Conservation (phyloP, 164 flowering plant species). For the Magnolia sinica region DNA sequence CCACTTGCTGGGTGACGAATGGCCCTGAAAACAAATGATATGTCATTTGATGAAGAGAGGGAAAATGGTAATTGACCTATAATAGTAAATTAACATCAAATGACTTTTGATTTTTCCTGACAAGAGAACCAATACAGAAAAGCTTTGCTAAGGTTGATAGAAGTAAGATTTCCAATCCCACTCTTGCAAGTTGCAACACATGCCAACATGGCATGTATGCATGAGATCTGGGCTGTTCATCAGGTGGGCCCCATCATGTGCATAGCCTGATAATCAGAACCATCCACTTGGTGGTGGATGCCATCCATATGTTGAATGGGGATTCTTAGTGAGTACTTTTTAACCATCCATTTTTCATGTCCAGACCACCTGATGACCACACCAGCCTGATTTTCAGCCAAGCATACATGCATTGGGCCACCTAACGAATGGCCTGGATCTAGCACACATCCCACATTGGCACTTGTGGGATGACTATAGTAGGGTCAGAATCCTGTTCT, state of each 20-base stretch:
- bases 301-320: background rate
- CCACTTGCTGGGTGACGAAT: slow-evolving; percentile 99
- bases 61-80: background rate
- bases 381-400: background rate
- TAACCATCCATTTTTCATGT: background rate
- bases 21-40: slow-evolving; percentile 58
- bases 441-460: background rate
- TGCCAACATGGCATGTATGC: background rate
- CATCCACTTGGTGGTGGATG: background rate
- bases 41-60: background rate
- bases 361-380: background rate
- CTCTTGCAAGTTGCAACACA: background rate
- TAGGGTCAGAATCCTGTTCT: background rate
- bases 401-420: background rate
- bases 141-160: background rate
- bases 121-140: background rate
- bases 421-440: background rate
- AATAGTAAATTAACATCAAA: background rate
- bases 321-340: no score
- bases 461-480: background rate
- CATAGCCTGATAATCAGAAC: background rate
- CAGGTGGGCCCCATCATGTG: background rate
- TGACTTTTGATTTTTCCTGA: no score
- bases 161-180: background rate
- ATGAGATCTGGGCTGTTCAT: background rate